Base-by-base conservation (phyloP, 306 rosid species). In the Carpinus fangiana region DNA sequence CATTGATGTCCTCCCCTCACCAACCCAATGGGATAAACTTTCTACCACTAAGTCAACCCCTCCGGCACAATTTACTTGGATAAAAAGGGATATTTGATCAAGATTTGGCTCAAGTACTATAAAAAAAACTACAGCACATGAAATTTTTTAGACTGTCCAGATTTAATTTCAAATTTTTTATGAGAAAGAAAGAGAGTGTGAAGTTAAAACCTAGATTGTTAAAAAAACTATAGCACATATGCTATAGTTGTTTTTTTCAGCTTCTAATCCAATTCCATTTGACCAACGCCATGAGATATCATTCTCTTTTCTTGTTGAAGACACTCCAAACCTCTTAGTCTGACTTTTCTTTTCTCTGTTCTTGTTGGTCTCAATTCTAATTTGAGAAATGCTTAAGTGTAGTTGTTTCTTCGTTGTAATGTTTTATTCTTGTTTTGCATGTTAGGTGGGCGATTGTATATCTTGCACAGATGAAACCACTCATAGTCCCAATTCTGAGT, bases 361-460 rank as follows among this genome's bases (percentile, higher is more conserved):
- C 71, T 66, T 3, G 7, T 10, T 17, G 28, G 38, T 21, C 28
- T 18, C 8, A 73, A 41, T 72, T 67, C 11, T 57, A 67, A 69
- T n/a, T 43, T 41, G 26, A 65, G 56, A 45, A 59, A 74, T 56
- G 54, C 5, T 41, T 54, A 55, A 18, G 46, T 17, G 8, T 70
- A 17, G 61, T 52, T 54, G 28, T 41, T 17, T 78, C 65, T 64
- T 43, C 59, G 8, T 53, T 20, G 7, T 47, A 48, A 73, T 70
- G 68, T 17, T 55, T 54, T 17, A 26, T 80, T 66, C 46, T 59
- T 41, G 76, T 43, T 80, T 76, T 59, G 70, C 47, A 47, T 78
- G 41, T 56, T 83, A 94, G 98, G 98, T 94, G 98, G 98, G 98
- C 98, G 3, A 94, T 94, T 74, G 97, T 94, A 74, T 94, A 92